Percentiles rank a stretch among this genome's conserved stretches.
Evolutionary conservation across 192 early-diverging fungal genomes (phyloP).

Genomic region (Spinellus fusiger): DNA sequence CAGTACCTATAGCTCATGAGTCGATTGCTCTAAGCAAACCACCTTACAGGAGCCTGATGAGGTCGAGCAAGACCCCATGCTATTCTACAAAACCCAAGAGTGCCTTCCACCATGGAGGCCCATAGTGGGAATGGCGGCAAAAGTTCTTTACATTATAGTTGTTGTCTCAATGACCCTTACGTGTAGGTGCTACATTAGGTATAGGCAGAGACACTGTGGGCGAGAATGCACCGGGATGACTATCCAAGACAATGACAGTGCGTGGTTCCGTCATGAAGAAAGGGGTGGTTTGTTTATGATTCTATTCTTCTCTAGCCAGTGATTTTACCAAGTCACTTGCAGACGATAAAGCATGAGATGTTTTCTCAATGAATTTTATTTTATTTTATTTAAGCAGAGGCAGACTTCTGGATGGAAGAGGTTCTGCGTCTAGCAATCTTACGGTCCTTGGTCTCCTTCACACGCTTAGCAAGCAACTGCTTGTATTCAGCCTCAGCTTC

Average conservation of each 20-base stretch:
- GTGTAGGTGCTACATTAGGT: background rate
- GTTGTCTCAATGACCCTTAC: background rate
- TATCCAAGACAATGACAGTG: constrained; percentile 3
- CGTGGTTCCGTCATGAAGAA: background rate
- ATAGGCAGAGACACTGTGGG: background rate
- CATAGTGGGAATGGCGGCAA: constrained; percentile 20
- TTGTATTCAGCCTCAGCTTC: no score
- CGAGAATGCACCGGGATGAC: background rate
- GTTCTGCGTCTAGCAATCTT: no score
- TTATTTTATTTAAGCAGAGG: background rate
- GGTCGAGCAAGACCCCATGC: constrained; percentile 11
- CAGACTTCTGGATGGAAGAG: no score
- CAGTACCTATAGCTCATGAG: background rate
- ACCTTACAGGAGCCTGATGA: constrained; percentile 1
- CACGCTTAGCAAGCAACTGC: no score
- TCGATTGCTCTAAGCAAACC: background rate
- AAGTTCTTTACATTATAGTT: constrained; percentile 2
- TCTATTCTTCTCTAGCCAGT: no score
- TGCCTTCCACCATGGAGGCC: constrained; percentile 17
- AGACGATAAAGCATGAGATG: no score
- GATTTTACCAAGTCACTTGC: no score
- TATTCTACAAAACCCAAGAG: constrained; percentile 16
- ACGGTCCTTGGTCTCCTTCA: no score
- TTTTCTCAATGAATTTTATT: no score
- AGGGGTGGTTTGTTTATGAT: background rate